A percentile compares a stretch with the other conserved stretches of the same genome.
Conservation (phyloP, 495 filamentous ascomycete species). For the Neurospora africana region DNA sequence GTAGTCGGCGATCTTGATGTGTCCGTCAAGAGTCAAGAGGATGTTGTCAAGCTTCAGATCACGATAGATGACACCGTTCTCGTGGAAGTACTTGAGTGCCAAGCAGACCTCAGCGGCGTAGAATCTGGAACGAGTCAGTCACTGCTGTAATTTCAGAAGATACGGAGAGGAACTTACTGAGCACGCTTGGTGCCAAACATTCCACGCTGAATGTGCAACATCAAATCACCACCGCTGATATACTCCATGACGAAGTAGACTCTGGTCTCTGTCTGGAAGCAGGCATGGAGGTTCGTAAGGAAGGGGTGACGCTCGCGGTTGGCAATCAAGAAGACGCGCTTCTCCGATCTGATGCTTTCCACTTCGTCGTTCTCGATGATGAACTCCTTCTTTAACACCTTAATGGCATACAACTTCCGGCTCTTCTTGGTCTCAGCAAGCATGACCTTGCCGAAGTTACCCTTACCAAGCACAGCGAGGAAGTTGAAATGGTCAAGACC, state of each 20-base stretch:
- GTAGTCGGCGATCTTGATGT: constrained; percentile 98
- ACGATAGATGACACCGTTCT: constrained; percentile 98
- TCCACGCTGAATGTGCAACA: constrained; percentile 96
- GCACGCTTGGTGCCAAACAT: constrained; percentile 93
- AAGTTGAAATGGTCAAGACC: constrained; percentile 99
- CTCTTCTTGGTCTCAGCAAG: constrained; percentile 89
- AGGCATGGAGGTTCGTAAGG: constrained; percentile 88
- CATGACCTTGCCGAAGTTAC: constrained; percentile 99
- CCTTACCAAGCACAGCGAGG: constrained; percentile 94
- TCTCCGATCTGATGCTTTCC: constrained; percentile 97
- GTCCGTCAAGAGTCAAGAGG: constrained; percentile 85
- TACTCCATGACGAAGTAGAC: constrained; percentile 99
- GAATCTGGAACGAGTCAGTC: constrained; percentile 34
- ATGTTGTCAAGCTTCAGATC: constrained; percentile 99
- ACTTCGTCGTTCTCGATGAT: constrained; percentile 99
- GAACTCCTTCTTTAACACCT: constrained; percentile 99
- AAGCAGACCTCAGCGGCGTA: constrained; percentile 97
- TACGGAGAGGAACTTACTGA: constrained; percentile 37
- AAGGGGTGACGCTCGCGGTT: constrained; percentile 98
- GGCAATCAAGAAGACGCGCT: constrained; percentile 90
- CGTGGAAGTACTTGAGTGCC: constrained; percentile 98
- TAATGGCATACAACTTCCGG: constrained; percentile 93
- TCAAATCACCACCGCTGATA: constrained; percentile 95
- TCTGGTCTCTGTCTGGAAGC: constrained; percentile 97
- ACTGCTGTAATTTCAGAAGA: neutral